Percentiles rank a stretch among this genome's conserved stretches.
Evolutionary conservation across 345 rosid genomes (phyloP).

Genomic region (Clausena lansium): DNA sequence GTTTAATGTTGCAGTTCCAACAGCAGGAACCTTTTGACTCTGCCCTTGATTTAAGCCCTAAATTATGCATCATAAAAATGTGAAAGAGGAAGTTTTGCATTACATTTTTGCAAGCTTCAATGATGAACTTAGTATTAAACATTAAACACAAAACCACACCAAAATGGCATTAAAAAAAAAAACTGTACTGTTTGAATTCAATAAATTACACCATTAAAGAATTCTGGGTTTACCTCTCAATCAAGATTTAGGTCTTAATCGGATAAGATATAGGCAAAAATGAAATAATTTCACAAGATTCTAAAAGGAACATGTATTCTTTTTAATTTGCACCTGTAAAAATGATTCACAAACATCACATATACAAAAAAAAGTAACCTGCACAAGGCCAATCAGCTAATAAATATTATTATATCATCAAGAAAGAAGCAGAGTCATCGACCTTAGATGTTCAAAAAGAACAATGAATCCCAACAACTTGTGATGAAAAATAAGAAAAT

Average conservation of each 20-base stretch:
- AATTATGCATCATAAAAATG: constrained; percentile 1
- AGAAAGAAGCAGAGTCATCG: not conserved
- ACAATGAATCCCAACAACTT: not conserved
- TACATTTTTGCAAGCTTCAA: not conserved
- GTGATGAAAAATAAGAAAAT: no score
- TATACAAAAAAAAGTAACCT: not conserved
- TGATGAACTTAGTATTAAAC: not conserved
- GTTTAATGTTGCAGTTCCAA: constrained; percentile 61
- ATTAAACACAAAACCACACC: not conserved
- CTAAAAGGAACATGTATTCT: not conserved
- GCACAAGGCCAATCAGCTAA: not conserved
- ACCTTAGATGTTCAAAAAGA: not conserved
- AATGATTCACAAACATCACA: not conserved
- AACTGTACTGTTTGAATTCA: no score
- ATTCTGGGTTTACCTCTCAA: not conserved
- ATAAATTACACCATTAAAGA: no score
- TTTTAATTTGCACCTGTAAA: not conserved
- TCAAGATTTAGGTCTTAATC: not conserved
- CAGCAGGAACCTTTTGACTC: constrained; percentile 51
- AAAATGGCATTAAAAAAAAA: not conserved
- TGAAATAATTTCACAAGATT: constrained; percentile 1
- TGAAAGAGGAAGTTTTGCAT: not conserved
- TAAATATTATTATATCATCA: not conserved
- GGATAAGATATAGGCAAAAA: not conserved
- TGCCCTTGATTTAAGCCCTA: constrained; percentile 46